A percentile compares a stretch with the other conserved stretches of the same genome.
Conservation (phyloP, 169 alveolate genomes). For the Plasmodium falciparum region DNA sequence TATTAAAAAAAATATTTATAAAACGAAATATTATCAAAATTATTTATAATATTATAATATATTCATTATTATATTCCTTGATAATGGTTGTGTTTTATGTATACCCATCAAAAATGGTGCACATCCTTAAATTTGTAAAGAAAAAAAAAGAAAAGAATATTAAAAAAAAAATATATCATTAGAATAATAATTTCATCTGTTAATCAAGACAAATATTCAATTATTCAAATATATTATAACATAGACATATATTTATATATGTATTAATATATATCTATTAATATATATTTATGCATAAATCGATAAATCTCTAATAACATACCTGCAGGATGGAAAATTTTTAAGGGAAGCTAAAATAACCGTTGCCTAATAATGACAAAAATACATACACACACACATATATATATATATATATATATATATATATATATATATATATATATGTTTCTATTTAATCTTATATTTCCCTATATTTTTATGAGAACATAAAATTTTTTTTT, state of each 20-base stretch:
- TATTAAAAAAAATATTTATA: neutral
- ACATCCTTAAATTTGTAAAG: slow-evolving; percentile 43
- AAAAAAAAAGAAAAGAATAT: slow-evolving; percentile 5
- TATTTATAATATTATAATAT: neutral
- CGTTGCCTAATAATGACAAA: slow-evolving; percentile 28
- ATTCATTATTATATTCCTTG: slow-evolving; percentile 5
- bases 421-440: neutral
- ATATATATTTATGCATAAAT: neutral
- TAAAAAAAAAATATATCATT: neutral
- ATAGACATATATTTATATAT: neutral
- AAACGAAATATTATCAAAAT: neutral
- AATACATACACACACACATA: neutral
- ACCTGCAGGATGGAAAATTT: slow-evolving; percentile 72
- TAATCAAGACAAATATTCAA: slow-evolving; percentile 11
- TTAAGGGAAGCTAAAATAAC: slow-evolving; percentile 71
- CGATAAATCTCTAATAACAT: neutral
- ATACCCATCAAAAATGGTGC: slow-evolving; percentile 72
- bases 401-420: neutral
- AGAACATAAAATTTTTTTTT: neutral
- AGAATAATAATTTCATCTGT: neutral
- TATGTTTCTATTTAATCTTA: neutral
- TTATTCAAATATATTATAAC: neutral
- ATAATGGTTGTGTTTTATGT: neutral
- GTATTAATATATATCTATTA: too few relatives aligned
- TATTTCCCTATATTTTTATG: too few relatives aligned